Evolutionary conservation across 805 yeast genomes (phyloP).

Genomic region (Schizosaccharomyces japonicus): DNA sequence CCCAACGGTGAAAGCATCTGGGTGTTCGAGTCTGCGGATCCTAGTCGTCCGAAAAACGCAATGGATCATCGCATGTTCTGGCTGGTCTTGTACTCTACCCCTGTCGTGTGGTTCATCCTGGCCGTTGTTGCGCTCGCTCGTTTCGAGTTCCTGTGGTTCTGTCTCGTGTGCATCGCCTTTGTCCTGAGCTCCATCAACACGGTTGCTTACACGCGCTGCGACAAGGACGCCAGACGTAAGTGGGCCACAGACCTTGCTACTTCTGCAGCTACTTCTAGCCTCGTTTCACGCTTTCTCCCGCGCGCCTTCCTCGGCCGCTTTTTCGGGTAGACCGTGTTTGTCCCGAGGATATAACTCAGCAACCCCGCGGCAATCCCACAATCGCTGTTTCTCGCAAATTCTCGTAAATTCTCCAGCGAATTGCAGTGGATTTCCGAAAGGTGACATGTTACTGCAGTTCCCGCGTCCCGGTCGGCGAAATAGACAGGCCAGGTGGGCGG

Average conservation of each 20-base stretch:
- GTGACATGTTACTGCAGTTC: no score
- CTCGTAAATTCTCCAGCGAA: neutral
- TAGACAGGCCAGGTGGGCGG: no score
- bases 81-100: constrained; percentile 52
- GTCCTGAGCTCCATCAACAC: constrained; percentile 3
- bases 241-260: constrained; percentile 2
- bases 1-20: constrained; percentile 44
- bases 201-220: constrained; percentile 2
- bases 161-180: constrained; percentile 5
- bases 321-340: neutral
- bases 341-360: neutral
- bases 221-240: constrained; percentile 1
- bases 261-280: neutral
- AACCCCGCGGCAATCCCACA: no score
- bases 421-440: neutral
- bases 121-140: constrained; percentile 60
- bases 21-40: constrained; percentile 74
- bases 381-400: no score
- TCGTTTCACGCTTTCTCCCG: neutral
- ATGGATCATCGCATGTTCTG: constrained; percentile 80
- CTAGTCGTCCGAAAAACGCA: constrained; percentile 46
- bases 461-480: no score
- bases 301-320: neutral
- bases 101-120: constrained; percentile 49
- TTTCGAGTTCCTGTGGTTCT: constrained; percentile 35